A percentile compares a stretch with the other conserved stretches of the same genome.
phyloP scores from a whole-genome alignment of 1,284 basidiomycete species.

The Moesziomyces sp. region DNA sequence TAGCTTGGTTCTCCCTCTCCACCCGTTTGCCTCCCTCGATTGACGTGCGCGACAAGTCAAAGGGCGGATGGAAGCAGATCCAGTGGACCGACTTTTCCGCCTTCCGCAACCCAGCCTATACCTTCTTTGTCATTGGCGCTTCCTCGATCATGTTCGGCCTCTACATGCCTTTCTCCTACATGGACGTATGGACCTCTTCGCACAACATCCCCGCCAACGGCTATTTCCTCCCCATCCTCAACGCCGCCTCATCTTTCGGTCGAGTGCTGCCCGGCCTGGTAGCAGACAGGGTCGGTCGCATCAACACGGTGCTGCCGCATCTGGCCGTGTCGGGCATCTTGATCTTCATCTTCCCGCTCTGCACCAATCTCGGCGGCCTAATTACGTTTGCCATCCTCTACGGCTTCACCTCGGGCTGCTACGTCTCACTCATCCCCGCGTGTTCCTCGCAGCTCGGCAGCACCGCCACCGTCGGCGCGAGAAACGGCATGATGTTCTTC shows the following conservation, averaged over 20 bases:
- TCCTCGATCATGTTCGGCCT: constrained; percentile 52
- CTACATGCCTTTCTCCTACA: constrained; percentile 53
- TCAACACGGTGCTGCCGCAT: constrained; percentile 66
- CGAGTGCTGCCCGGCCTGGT: constrained; percentile 66
- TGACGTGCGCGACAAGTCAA: constrained; percentile 37
- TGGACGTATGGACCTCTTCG: constrained; percentile 40
- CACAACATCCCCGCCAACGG: constrained; percentile 27
- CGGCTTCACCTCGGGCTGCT: constrained; percentile 53
- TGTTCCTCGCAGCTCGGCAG: constrained; percentile 40
- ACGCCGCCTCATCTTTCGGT: constrained; percentile 59
- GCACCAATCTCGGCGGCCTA: constrained; percentile 30
- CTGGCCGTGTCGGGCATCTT: constrained; percentile 57
- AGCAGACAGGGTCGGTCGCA: constrained; percentile 65
- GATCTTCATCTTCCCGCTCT: constrained; percentile 51
- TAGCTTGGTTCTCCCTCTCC: constrained; percentile 41
- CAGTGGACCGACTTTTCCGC: constrained; percentile 36
- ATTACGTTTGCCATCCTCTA: constrained; percentile 48
- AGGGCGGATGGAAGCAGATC: constrained; percentile 46
- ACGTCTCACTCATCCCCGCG: constrained; percentile 52
- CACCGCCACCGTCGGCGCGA: constrained; percentile 35
- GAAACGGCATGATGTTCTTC: constrained; percentile 49
- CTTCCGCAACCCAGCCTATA: constrained; percentile 44
- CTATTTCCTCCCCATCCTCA: constrained; percentile 56
- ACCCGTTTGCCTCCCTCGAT: constrained; percentile 44
- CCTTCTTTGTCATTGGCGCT: constrained; percentile 37